A percentile compares a stretch with the other conserved stretches of the same genome.
Conservation (phyloP, 345 rosid genomes). For the Clarkia xantiana region DNA sequence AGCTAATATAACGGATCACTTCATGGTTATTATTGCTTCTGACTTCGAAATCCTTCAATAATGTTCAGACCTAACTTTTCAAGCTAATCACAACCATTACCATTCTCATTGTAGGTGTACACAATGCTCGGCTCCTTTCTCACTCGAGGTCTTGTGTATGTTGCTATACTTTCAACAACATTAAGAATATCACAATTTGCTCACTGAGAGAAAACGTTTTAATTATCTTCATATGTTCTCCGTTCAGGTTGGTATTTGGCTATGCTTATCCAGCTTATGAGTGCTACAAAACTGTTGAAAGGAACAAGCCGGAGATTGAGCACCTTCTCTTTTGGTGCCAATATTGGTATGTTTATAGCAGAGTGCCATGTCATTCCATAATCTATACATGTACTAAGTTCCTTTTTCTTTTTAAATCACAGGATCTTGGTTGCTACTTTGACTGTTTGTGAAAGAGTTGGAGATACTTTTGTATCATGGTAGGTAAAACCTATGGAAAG, state of each 20-base stretch:
- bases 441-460: conserved; percentile 48
- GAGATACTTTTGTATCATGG: conserved; percentile 59
- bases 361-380: neutral
- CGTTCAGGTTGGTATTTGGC: conserved; percentile 36
- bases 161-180: neutral
- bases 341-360: conserved; percentile 26
- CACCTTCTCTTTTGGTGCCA: conserved; percentile 60
- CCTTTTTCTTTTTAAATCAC: conserved; percentile 9
- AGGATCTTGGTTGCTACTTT: conserved; percentile 59
- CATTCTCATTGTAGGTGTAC: conserved; percentile 7
- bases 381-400: neutral
- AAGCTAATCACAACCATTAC: too few species aligned
- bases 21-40: too few species aligned
- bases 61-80: too few species aligned
- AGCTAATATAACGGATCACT: too few species aligned
- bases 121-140: conserved; percentile 43
- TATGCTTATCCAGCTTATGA: conserved; percentile 59
- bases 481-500: conserved; percentile 6
- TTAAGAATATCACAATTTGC: neutral
- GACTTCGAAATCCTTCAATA: too few species aligned
- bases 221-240: neutral
- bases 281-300: conserved; percentile 49
- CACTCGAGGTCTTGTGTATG: conserved; percentile 46
- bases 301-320: conserved; percentile 45
- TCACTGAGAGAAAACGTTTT: neutral